phyloP scores from a whole-genome alignment of 2,329 filamentous ascomycete genomes.

The Juglanconis sp. region DNA sequence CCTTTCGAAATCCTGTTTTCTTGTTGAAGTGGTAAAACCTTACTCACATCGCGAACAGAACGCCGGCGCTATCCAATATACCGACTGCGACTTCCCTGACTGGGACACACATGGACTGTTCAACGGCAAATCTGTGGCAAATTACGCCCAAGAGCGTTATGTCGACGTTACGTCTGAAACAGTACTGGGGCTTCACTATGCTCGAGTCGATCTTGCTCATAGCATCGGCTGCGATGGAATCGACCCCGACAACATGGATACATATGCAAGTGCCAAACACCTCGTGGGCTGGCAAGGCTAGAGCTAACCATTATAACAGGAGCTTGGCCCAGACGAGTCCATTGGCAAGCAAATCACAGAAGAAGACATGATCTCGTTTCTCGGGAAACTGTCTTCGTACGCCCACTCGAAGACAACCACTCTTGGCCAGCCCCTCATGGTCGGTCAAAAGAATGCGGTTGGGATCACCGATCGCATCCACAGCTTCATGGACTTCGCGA shows the following conservation, averaged over 20 bases:
- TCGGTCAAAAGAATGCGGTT: constrained; percentile 16
- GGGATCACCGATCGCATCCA: constrained; percentile 3
- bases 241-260: constrained; percentile 16
- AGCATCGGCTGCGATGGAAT: constrained; percentile 15
- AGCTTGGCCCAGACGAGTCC: constrained; percentile 4
- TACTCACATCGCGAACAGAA: background rate
- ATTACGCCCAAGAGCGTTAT: constrained; percentile 11
- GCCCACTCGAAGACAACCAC: constrained; percentile 12
- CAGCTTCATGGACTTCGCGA: constrained; percentile 14
- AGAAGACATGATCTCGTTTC: constrained; percentile 13
- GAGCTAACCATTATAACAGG: background rate
- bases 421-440: constrained; percentile 9
- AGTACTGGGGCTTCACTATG: constrained; percentile 2
- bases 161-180: constrained; percentile 8
- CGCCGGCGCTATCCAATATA: background rate
- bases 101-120: constrained; percentile 8
- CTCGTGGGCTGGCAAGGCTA: background rate
- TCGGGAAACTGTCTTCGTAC: constrained; percentile 2
- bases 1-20: background rate
- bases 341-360: constrained; percentile 15
- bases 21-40: background rate
- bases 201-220: constrained; percentile 13
- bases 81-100: constrained; percentile 7
- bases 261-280: background rate
- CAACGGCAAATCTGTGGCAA: constrained; percentile 1